Conservation (phyloP, 306 rosid species). For the Prunus dulcis region DNA sequence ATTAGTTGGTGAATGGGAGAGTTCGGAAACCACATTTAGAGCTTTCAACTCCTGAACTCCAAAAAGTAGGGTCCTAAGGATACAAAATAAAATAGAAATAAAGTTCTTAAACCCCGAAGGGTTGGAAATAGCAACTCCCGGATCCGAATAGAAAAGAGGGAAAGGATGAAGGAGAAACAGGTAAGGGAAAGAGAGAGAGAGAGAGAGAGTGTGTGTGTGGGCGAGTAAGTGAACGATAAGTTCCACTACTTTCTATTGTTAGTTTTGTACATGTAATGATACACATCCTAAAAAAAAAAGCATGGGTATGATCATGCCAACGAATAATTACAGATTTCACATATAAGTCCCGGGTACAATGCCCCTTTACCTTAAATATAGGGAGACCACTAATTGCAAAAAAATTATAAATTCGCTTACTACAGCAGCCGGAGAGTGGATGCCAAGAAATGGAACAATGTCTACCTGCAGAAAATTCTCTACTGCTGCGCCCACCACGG, state of each 20-base stretch:
- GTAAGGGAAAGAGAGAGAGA: neutral
- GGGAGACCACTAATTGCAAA: constrained; percentile 87
- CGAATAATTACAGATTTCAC: constrained; percentile 75
- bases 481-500: constrained; percentile 84
- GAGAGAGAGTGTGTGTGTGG: neutral
- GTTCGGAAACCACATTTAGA: neutral
- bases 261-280: constrained; percentile 61
- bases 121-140: neutral
- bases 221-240: constrained; percentile 6
- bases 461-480: constrained; percentile 98
- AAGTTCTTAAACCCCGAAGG: neutral
- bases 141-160: neutral
- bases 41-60: neutral
- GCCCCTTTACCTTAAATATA: constrained; percentile 66
- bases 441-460: constrained; percentile 89
- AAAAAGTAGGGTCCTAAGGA: neutral
- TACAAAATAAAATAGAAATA: neutral
- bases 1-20: neutral
- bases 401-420: constrained; percentile 78
- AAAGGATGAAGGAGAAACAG: neutral
- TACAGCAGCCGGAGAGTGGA: constrained; percentile 93
- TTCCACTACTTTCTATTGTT: constrained; percentile 35
- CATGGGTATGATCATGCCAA: constrained; percentile 53
- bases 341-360: constrained; percentile 33
- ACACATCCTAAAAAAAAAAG: constrained; percentile 43